Evolutionary conservation across 306 rosid species (phyloP).

Genomic region (Vigna reflexopilosa): DNA sequence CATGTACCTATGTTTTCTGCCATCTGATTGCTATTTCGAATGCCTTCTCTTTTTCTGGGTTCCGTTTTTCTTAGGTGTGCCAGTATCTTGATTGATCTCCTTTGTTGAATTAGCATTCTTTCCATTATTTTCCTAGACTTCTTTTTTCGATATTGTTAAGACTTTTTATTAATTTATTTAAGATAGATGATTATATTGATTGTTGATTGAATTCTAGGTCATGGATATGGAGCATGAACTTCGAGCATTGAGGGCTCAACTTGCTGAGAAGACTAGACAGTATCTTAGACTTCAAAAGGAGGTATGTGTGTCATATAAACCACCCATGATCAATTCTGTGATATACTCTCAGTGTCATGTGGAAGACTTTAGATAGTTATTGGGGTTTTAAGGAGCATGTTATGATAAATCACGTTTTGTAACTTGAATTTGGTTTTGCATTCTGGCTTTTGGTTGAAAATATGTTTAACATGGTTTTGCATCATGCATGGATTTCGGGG

Average conservation of each 20-base stretch:
- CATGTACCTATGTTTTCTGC: neutral
- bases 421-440: constrained; percentile 5
- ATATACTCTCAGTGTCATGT: neutral
- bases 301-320: constrained; percentile 57
- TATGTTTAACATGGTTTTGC: constrained; percentile 7
- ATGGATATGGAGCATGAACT: constrained; percentile 99
- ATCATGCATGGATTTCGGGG: neutral
- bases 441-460: constrained; percentile 11
- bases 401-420: neutral
- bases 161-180: constrained; percentile 38
- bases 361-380: neutral
- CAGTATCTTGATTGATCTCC: constrained; percentile 11
- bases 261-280: constrained; percentile 83
- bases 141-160: constrained; percentile 14
- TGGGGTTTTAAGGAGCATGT: constrained; percentile 12
- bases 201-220: constrained; percentile 62
- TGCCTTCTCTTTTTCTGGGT: constrained; percentile 11
- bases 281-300: constrained; percentile 87
- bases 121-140: constrained; percentile 26
- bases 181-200: constrained; percentile 29
- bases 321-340: neutral
- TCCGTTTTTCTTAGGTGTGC: constrained; percentile 1
- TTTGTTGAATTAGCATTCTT: constrained; percentile 15
- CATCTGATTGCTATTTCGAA: constrained; percentile 2
- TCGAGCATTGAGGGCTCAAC: constrained; percentile 88